Conservation (phyloP, 495 filamentous ascomycete genomes). For the Cercophora scortea region DNA sequence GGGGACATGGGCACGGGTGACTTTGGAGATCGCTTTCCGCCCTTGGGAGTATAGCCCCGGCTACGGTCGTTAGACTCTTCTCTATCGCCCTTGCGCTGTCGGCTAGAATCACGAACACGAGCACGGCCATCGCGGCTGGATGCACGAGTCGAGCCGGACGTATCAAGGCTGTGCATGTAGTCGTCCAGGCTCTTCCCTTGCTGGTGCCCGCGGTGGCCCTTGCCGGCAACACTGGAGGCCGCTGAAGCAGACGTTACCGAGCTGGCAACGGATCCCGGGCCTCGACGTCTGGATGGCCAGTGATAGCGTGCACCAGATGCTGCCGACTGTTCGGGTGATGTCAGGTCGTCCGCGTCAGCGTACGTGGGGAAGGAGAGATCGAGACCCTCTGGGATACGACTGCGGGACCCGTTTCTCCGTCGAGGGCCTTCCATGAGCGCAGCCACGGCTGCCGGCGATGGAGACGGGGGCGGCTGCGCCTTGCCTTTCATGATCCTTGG, state of each 20-base stretch:
- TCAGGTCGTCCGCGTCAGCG: constrained; percentile 44
- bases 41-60: constrained; percentile 59
- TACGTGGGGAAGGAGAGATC: constrained; percentile 62
- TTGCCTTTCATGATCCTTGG: constrained; percentile 33
- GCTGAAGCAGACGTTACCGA: constrained; percentile 34
- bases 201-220: constrained; percentile 27
- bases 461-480: constrained; percentile 42
- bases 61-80: constrained; percentile 65
- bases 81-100: constrained; percentile 42
- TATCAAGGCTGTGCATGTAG: constrained; percentile 80
- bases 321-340: constrained; percentile 41
- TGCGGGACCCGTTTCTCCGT: constrained; percentile 62
- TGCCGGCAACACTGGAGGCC: constrained; percentile 27
- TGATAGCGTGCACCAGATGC: constrained; percentile 31
- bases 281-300: constrained; percentile 39
- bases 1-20: constrained; percentile 90
- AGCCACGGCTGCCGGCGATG: constrained; percentile 36
- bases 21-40: constrained; percentile 80
- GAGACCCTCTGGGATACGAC: constrained; percentile 74
- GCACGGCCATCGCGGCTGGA: constrained; percentile 51
- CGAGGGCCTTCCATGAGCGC: constrained; percentile 46
- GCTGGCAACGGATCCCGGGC: constrained; percentile 38
- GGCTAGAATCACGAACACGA: constrained; percentile 42
- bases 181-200: constrained; percentile 65
- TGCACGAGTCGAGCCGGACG: constrained; percentile 54